Conservation (phyloP, 768 basidiomycete species). For the Suillus spraguei region DNA sequence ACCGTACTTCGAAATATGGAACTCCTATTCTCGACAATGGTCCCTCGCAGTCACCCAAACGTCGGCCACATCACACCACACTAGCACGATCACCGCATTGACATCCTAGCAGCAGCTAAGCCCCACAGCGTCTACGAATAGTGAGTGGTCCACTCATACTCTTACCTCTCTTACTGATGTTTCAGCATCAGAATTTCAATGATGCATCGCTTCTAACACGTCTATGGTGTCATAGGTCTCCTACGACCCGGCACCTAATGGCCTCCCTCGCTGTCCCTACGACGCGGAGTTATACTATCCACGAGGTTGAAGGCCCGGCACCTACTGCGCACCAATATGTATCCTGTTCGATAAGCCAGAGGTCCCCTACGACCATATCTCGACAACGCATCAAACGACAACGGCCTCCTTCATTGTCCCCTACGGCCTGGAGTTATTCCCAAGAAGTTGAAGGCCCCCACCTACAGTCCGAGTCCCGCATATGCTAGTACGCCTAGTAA, state of each 20-base stretch:
- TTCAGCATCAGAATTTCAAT: neutral
- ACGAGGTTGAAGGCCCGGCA: neutral
- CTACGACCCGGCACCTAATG: neutral
- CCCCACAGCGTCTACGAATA: neutral
- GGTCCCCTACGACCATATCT: constrained; percentile 5
- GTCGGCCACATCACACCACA: neutral
- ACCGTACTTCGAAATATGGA: neutral
- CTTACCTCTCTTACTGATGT: neutral
- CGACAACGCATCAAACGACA: neutral
- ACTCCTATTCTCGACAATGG: neutral
- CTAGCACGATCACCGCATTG: neutral
- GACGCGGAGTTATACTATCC: neutral
- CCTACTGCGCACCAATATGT: neutral
- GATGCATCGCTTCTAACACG: neutral
- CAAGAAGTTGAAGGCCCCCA: neutral
- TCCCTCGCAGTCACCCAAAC: neutral
- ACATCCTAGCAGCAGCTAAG: neutral
- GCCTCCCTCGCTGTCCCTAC: neutral
- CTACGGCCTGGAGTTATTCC: neutral
- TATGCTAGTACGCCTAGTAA: neutral
- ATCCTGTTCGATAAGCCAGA: neutral
- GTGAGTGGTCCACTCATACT: neutral
- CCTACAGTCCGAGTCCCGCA: neutral
- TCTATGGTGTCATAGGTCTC: neutral
- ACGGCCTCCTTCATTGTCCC: neutral